Base-by-base conservation (phyloP, 129 eudicot species). In the Artemisia argyi region DNA sequence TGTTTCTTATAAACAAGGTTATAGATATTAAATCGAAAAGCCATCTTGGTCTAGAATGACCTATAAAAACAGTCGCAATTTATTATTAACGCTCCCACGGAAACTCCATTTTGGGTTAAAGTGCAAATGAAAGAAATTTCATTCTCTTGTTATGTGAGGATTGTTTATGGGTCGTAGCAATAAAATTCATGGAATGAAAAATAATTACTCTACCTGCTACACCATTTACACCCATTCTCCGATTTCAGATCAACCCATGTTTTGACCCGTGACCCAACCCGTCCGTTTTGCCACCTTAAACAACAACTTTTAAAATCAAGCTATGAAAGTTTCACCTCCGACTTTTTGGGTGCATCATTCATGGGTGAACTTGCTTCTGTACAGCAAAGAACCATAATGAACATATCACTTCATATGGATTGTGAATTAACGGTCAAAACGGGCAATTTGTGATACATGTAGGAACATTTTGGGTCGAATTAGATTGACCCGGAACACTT, bases 291-390 rank as follows among this genome's bases (percentile, higher is more conserved):
- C 20, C 72, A 47, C 12, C 57, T 18, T 16, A 10, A 46, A 57
- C 2, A 51, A 62, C 56, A 62, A 49, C 17, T 58, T 55, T 46
- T 63, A 4, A 61, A 59, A 48, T 26, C 60, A 62, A 30, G 0
- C 26, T 75, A 44, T 17, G 24, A 52, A 56, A 7, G 18, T 62
- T 73, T 48, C 39, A 3, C 14, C 62, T 54, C 66, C 3, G 32
- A 18, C 20, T 56, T 75, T 15, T 55, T 68, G 11, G 80, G 54
- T n/a, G 53, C 16, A 56, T 48, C 67, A 46, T 32, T 70, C 19
- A 18, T 39, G 48, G 72, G 44, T 49, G 50, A 56, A 70, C 35
- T 44, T 69, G 71, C 76, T 77, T 69, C 76, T 16, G 39, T 61
- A 61, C 81, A 69, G 71, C 52, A 62, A 53, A 62, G 55, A 76